Percentiles rank a stretch among this genome's conserved stretches.
Evolutionary conservation across 495 filamentous ascomycete species (phyloP).

Genomic region (Talaromyces proteolyticus): DNA sequence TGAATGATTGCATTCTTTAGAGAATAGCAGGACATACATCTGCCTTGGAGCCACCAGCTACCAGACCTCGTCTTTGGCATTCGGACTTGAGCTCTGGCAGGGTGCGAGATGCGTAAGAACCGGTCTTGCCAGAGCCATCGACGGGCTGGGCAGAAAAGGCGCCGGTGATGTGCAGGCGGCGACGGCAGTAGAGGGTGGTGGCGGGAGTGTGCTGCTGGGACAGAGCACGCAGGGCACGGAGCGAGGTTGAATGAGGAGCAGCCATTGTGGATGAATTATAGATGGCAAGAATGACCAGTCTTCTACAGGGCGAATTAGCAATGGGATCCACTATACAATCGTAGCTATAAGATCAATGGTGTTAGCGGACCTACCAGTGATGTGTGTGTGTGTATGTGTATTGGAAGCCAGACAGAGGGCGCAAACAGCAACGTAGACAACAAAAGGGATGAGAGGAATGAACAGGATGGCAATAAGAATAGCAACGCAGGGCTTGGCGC

Average conservation of each 20-base stretch:
- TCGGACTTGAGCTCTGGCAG: slow-evolving; percentile 35
- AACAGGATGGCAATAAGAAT: background rate
- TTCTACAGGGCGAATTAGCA: no score
- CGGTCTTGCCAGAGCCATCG: slow-evolving; percentile 27
- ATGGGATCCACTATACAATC: background rate
- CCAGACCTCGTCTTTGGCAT: slow-evolving; percentile 30
- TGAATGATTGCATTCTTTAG: background rate
- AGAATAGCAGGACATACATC: slow-evolving; percentile 21
- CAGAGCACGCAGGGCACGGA: slow-evolving; percentile 43
- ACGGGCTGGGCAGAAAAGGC: slow-evolving; percentile 39
- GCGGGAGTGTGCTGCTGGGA: slow-evolving; percentile 32
- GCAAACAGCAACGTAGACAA: background rate
- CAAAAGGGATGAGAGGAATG: background rate
- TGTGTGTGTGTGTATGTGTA: background rate
- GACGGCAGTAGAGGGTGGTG: slow-evolving; percentile 24
- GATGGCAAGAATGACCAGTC: background rate
- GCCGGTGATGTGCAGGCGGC: slow-evolving; percentile 49
- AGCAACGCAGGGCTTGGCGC: background rate
- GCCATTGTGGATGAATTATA: slow-evolving; percentile 30
- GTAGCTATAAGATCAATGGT: background rate
- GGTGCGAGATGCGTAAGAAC: slow-evolving; percentile 27
- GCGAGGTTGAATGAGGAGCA: slow-evolving; percentile 41
- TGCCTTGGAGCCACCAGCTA: slow-evolving; percentile 24
- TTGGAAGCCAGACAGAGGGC: background rate
- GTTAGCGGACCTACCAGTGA: background rate